phyloP scores from a whole-genome alignment of 352 stramenopile genomes.

The Halophytophthora batemanensis region DNA sequence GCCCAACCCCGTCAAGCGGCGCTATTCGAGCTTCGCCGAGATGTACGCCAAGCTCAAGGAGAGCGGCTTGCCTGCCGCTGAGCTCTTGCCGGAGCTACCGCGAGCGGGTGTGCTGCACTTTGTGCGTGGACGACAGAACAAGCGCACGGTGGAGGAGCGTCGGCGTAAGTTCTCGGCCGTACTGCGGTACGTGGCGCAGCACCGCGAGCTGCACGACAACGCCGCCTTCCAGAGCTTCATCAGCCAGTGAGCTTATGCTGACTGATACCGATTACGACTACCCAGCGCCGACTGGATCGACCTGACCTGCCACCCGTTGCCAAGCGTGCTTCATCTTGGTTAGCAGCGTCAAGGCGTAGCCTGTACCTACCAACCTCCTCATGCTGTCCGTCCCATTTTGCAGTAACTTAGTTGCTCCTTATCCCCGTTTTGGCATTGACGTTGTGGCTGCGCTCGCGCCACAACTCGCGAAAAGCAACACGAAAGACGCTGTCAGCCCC shows the following conservation, averaged over 20 bases:
- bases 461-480: too few species aligned
- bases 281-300: background rate
- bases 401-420: too few species aligned
- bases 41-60: conserved; percentile 43
- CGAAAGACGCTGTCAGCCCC: too few species aligned
- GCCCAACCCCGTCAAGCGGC: conserved; percentile 25
- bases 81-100: conserved; percentile 36
- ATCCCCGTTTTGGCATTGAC: too few species aligned
- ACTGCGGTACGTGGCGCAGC: conserved; percentile 41
- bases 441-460: too few species aligned
- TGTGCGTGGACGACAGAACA: conserved; percentile 43
- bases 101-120: conserved; percentile 37
- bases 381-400: too few species aligned
- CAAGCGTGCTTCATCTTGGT: too few species aligned
- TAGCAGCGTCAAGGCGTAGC: too few species aligned
- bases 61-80: conserved; percentile 23
- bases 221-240: conserved; percentile 49
- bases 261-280: conserved; percentile 8
- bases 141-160: conserved; percentile 42
- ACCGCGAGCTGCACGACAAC: conserved; percentile 37
- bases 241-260: conserved; percentile 12
- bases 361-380: too few species aligned
- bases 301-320: background rate
- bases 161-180: conserved; percentile 43
- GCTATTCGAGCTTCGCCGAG: conserved; percentile 59